These are phyloP conservation scores for Salix dunnii DNA, from an alignment of 345 rosid species.

Conservation along the genomic window DNA sequence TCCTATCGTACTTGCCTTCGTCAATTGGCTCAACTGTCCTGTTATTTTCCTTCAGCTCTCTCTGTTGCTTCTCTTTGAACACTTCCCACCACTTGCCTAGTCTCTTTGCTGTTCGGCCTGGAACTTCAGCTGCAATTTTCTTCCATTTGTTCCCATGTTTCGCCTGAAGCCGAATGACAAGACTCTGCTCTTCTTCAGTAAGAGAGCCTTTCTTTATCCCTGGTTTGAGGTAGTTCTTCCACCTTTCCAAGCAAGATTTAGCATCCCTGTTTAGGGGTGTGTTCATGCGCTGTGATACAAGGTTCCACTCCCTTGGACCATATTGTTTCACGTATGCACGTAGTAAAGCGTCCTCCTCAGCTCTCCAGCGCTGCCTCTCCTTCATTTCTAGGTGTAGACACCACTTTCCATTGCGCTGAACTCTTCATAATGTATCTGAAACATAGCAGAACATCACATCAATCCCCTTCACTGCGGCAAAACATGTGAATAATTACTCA, in stretches of 20 bases:
- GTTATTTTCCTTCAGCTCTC: slow-evolving; percentile 80
- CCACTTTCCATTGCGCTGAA: slow-evolving; percentile 58
- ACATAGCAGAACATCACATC: background rate
- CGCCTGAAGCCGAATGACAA: slow-evolving; percentile 83
- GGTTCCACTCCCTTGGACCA: slow-evolving; percentile 96
- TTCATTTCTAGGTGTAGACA: slow-evolving; percentile 74
- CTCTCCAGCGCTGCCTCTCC: slow-evolving; percentile 99
- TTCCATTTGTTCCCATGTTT: slow-evolving; percentile 99
- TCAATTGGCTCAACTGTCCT: slow-evolving; percentile 73
- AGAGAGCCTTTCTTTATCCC: slow-evolving; percentile 98
- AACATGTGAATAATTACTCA: background rate
- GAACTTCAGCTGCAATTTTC: slow-evolving; percentile 96
- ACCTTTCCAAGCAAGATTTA: slow-evolving; percentile 90
- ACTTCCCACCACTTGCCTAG: slow-evolving; percentile 99
- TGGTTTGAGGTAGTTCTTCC: slow-evolving; percentile 97
- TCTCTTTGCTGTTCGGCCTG: slow-evolving; percentile 90
- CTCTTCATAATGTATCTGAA: slow-evolving; percentile 55
- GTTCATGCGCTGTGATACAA: slow-evolving; percentile 93
- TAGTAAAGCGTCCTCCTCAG: slow-evolving; percentile 92
- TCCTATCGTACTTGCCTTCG: slow-evolving; percentile 86
- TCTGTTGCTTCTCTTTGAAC: slow-evolving; percentile 91
- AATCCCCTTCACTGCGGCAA: background rate
- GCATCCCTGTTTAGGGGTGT: slow-evolving; percentile 79
- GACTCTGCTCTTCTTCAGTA: slow-evolving; percentile 87
- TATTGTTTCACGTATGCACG: slow-evolving; percentile 88